phyloP scores from a whole-genome alignment of 1,284 basidiomycete species.

The Papiliotrema laurentii region DNA sequence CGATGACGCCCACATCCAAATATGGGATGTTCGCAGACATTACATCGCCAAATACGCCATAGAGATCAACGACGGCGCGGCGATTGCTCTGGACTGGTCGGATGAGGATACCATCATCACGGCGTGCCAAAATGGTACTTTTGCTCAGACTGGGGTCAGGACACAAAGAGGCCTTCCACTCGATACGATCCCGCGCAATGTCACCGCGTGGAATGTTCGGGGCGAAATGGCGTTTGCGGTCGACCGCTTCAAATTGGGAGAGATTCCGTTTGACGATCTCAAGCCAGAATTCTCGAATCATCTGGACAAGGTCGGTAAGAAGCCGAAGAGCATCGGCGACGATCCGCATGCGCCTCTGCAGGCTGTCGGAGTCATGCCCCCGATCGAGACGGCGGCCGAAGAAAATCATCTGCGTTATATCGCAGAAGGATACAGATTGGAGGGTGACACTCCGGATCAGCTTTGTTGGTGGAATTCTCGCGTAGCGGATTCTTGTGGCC shows the following conservation, averaged over 20 bases:
- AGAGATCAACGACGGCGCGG: constrained; percentile 22
- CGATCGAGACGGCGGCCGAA: constrained; percentile 43
- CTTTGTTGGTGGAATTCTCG: constrained; percentile 51
- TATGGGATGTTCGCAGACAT: constrained; percentile 80
- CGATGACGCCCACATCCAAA: constrained; percentile 56
- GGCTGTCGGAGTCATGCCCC: constrained; percentile 26
- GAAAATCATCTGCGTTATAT: constrained; percentile 58
- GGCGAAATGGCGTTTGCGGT: constrained; percentile 68
- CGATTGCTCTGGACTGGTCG: constrained; percentile 61
- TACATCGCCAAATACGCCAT: constrained; percentile 80
- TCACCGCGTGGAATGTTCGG: constrained; percentile 64
- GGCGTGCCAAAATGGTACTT: constrained; percentile 69
- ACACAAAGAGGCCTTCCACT: constrained; percentile 49
- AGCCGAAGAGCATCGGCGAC: constrained; percentile 41
- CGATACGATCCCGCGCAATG: constrained; percentile 63
- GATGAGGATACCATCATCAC: constrained; percentile 71
- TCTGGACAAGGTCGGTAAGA: constrained; percentile 39
- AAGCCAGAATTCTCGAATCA: constrained; percentile 53
- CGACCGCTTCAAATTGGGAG: constrained; percentile 58
- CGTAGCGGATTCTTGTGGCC: constrained; percentile 58
- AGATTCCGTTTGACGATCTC: constrained; percentile 77
- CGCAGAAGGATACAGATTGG: constrained; percentile 63
- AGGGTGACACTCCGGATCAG: constrained; percentile 54
- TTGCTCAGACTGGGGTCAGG: constrained; percentile 69
- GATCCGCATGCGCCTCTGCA: constrained; percentile 41